phyloP scores from a whole-genome alignment of 148 eudicot genomes.

The Vaccinium darrowii region DNA sequence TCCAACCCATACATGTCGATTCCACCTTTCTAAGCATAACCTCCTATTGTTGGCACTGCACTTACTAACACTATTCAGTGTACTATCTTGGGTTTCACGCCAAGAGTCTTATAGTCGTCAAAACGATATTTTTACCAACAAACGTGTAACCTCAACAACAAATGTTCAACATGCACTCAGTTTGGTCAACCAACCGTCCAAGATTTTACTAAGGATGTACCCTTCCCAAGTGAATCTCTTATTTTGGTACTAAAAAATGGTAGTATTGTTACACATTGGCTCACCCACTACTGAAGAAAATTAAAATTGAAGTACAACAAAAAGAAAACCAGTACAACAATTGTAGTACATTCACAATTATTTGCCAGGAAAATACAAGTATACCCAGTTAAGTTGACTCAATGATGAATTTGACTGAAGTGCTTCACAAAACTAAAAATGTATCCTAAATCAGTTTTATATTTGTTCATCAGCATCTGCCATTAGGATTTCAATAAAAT shows the following conservation, averaged over 20 bases:
- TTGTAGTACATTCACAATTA: background rate
- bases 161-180: background rate
- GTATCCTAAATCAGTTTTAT: background rate
- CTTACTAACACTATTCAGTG: background rate
- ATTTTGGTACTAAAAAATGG: background rate
- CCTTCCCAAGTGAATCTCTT: background rate
- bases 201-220: background rate
- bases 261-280: background rate
- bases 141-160: background rate
- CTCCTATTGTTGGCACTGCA: background rate
- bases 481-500: background rate
- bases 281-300: background rate
- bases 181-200: background rate
- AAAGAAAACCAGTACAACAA: background rate
- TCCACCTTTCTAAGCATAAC: background rate
- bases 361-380: background rate
- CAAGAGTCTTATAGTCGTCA: background rate
- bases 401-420: background rate
- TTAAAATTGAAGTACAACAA: background rate
- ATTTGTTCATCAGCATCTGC: background rate
- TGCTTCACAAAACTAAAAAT: background rate
- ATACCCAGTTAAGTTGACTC: background rate
- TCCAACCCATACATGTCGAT: background rate
- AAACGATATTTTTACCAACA: background rate
- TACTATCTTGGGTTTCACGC: background rate